These are phyloP conservation scores for Schizochytrium sp. DNA, from an alignment of 108 stramenopile species.

Conservation along the genomic window DNA sequence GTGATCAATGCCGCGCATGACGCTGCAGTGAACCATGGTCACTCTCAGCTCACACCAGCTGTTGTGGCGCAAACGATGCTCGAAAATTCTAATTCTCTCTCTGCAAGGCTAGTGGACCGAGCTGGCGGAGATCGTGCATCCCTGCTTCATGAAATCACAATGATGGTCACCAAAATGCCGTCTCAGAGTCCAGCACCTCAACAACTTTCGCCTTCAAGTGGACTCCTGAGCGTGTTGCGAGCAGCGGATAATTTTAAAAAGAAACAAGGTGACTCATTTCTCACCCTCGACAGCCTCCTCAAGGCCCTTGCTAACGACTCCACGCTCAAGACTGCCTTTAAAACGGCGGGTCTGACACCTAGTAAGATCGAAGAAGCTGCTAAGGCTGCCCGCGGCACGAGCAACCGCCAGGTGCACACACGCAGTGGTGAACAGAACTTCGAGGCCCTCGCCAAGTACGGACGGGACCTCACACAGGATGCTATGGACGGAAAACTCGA, in stretches of 20 bases:
- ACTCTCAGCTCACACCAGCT: slow-evolving; percentile 11
- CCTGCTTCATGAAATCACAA: neutral
- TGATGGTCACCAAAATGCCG: slow-evolving; percentile 29
- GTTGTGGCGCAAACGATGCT: neutral
- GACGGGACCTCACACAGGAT: slow-evolving; percentile 90
- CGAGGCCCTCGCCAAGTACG: slow-evolving; percentile 94
- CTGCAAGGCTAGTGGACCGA: neutral
- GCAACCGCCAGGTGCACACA: slow-evolving; percentile 47
- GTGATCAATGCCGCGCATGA: slow-evolving; percentile 31
- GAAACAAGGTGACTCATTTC: neutral
- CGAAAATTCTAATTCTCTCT: neutral
- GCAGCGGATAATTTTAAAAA: slow-evolving; percentile 20
- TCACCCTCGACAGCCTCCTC: neutral
- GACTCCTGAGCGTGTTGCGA: neutral
- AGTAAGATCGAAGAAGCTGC: slow-evolving; percentile 34
- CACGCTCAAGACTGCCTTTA: neutral
- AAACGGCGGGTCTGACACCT: neutral
- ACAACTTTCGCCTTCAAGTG: slow-evolving; percentile 47
- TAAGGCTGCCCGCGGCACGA: slow-evolving; percentile 9
- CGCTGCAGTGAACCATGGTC: neutral
- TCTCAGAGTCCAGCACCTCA: slow-evolving; percentile 10
- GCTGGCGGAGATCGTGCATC: slow-evolving; percentile 28
- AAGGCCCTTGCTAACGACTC: neutral
- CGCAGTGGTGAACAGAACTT: slow-evolving; percentile 83
- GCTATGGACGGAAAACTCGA: slow-evolving; percentile 93